Percentiles rank a stretch among this genome's conserved stretches.
These are phyloP conservation scores for Verbascum thapsus DNA, from an alignment of 257 asterid species.

Conservation along the genomic window DNA sequence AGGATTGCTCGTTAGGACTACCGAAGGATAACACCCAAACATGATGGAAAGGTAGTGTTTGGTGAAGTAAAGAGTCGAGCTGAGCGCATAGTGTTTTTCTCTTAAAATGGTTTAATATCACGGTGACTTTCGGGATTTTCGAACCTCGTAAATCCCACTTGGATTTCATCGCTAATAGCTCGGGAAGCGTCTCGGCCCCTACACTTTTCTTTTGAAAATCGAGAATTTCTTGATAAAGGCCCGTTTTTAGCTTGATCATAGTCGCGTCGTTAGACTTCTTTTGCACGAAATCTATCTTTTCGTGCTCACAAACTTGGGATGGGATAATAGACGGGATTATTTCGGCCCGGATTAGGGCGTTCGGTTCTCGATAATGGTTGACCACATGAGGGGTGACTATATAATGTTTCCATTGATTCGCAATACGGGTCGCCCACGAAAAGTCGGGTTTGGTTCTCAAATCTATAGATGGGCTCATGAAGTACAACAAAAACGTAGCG, in stretches of 20 bases:
- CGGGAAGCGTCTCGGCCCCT: conserved; percentile 59
- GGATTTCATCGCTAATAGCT: conserved; percentile 73
- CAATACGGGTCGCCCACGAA: conserved; percentile 69
- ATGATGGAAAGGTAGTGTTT: conserved; percentile 80
- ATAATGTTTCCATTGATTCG: conserved; percentile 65
- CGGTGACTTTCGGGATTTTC: conserved; percentile 59
- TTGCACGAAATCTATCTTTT: conserved; percentile 74
- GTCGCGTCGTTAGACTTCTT: conserved; percentile 68
- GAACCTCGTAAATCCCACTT: conserved; percentile 58
- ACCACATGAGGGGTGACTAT: conserved; percentile 60
- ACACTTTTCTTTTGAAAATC: conserved; percentile 51
- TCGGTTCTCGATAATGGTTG: conserved; percentile 45
- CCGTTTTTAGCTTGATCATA: conserved; percentile 81
- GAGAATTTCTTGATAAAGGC: conserved; percentile 57
- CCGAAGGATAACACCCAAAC: conserved; percentile 94
- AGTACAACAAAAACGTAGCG: conserved; percentile 78
- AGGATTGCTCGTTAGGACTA: conserved; percentile 69
- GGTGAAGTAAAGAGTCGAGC: conserved; percentile 75
- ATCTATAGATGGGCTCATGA: conserved; percentile 78
- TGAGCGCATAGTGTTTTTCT: conserved; percentile 85
- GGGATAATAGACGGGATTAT: conserved; percentile 29
- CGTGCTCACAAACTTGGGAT: conserved; percentile 67
- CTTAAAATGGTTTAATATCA: conserved; percentile 85
- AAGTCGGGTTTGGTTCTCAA: conserved; percentile 67
- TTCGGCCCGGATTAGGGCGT: conserved; percentile 24